Evolutionary conservation across 1,284 basidiomycete genomes (phyloP), one percentile per base, ranked within the genome.

Genomic region (Gymnopus androsaceus): DNA sequence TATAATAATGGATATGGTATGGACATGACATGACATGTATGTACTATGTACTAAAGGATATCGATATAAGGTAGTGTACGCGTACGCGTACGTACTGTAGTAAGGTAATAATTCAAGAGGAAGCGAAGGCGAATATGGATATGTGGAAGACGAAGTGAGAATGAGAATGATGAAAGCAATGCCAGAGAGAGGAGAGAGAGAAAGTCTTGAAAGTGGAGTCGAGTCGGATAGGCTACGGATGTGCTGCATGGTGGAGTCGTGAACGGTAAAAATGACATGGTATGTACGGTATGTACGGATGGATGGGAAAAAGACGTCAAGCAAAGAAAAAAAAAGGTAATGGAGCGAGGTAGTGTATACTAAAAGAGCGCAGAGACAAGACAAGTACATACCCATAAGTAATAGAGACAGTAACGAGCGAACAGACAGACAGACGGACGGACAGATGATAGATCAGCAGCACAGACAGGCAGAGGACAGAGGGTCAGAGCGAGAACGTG

Each of bases 21-120:
- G 64, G 6, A 14, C 14, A 33, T 33, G 67, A 70, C 67, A 73
- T 62, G 61, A 56, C 66, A 70, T 68, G 66, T 72, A 73, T 68
- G 65, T 72, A 69, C 65, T 65, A 69, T 68, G 61, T 54, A 63
- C 25, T 53, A 33, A 11, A 36, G 31, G 14, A 6, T 33, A 33
- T 33, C 7, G 41, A 6, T 28, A 44, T 44, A 28, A 44, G 9
- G 41, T 44, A 40, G 23, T 8, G 19, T 40, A 12, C n/a, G n/a
- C n/a, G n/a, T n/a, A n/a, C n/a, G 31, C 14, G 31, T 33, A 33
- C 14, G 14, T 33, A 33, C 31, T 33, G 31, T 17, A n/a, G 37
- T 38, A 58, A 54, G 42, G 40, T 23, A 42, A 56, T 45, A 56
- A 44, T 33, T 56, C 47, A 56, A n/a, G n/a, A n/a, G n/a, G n/a